Conservation (phyloP, 305 asterid species). For the Solanum hybrid region DNA sequence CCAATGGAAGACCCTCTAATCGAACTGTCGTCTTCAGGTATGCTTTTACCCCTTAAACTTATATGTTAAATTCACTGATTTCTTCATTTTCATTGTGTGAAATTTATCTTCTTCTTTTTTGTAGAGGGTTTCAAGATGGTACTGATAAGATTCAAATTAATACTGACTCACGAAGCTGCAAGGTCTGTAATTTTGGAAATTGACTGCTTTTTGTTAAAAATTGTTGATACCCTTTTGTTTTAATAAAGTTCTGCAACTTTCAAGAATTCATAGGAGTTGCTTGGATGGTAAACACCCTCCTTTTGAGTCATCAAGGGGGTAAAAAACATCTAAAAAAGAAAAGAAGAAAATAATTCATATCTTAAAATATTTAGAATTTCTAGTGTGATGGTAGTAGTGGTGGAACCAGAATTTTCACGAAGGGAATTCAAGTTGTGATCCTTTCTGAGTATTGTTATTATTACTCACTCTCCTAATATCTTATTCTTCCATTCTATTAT, state of each 20-base stretch:
- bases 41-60: not conserved
- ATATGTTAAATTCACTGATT: not conserved
- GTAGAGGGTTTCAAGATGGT: slow-evolving; percentile 73
- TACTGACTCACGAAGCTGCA: slow-evolving; percentile 75
- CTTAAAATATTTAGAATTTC: not conserved
- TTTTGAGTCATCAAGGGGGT: not conserved
- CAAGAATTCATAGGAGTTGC: not conserved
- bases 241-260: not conserved
- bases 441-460: not conserved
- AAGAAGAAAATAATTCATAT: not conserved
- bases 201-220: not conserved
- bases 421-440: not conserved
- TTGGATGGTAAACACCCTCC: not conserved
- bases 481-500: not conserved
- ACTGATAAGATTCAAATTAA: slow-evolving; percentile 63
- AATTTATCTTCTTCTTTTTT: not conserved
- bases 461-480: not conserved
- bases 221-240: not conserved
- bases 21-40: slow-evolving; percentile 32
- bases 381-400: not conserved
- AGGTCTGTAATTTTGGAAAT: slow-evolving; percentile 32
- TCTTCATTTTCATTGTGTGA: not conserved
- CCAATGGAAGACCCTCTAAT: slow-evolving; percentile 53
- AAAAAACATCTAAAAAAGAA: not conserved
- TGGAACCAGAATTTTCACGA: not conserved